These are phyloP conservation scores for Monoraphidium neglectum DNA, from an alignment of 139 green algal genomes.

Conservation along the genomic window DNA sequence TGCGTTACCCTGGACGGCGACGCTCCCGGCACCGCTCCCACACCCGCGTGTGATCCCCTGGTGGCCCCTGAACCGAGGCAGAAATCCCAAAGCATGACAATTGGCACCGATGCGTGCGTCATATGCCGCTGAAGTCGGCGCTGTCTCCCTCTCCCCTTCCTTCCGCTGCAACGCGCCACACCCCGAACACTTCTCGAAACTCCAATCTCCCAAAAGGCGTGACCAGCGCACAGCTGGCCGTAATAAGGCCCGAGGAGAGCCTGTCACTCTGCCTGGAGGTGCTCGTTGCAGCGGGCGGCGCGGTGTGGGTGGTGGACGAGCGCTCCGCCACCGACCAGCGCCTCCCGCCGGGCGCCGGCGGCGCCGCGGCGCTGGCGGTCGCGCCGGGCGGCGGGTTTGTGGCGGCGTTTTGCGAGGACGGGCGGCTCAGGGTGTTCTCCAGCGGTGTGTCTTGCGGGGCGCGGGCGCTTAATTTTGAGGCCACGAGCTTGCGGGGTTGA, in stretches of 20 bases:
- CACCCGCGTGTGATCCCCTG: no score
- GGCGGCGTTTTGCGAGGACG: slow-evolving; percentile 59
- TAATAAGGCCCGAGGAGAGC: background rate
- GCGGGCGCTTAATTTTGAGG: background rate
- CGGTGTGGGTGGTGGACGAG: slow-evolving; percentile 65
- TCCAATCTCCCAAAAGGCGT: background rate
- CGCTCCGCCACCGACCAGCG: slow-evolving; percentile 35
- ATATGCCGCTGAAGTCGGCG: no score
- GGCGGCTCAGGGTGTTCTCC: slow-evolving; percentile 41
- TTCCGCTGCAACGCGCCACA: no score
- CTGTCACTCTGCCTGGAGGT: slow-evolving; percentile 48
- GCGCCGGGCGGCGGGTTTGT: slow-evolving; percentile 73
- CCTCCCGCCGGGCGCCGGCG: background rate
- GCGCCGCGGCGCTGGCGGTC: slow-evolving; percentile 53
- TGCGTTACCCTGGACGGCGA: no score
- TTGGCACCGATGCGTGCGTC: no score
- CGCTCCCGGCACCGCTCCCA: no score
- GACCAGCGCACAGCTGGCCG: no score
- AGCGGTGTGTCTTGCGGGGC: slow-evolving; percentile 27
- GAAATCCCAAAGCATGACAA: no score
- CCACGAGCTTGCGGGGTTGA: no score
- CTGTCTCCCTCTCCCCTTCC: no score
- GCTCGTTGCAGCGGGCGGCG: slow-evolving; percentile 57
- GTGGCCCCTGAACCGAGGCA: no score
- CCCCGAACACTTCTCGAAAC: background rate